Base-by-base conservation (phyloP, 106 monocot genomes). In the Dendrobium chrysotoxum region DNA sequence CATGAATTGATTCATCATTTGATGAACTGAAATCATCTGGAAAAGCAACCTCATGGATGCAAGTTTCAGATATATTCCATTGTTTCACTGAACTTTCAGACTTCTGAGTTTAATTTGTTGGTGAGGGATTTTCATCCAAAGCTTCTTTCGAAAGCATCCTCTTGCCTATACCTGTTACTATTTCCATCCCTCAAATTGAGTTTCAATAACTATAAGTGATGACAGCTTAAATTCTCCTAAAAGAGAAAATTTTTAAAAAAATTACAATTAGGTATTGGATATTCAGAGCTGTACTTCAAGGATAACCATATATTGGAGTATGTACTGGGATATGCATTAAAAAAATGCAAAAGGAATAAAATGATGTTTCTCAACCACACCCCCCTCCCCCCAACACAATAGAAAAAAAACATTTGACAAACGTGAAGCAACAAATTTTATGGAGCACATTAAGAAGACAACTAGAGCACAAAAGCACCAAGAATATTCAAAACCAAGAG, bases 21-120 rank as follows among this genome's bases (percentile, higher is more conserved):
- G 85, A 46, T 8, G 93, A 80, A 55, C 75, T 76, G 68, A 81
- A 99, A 13, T 65, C 86, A 55, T 87, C 87, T 66, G 95, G 95
- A 53, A 91, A 88, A 40, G 99, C 99, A 42, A 99, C 99, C 81
- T 99, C 99, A 75, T 99, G 99, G 55, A 99, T 85, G 79, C 99
- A 99, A 3, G 95, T 88, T 20, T 91, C 89, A 39, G 99, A 89
- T 21, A 86, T 41, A 75, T 26, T 87, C 67, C 82, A 75, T 6
- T 78, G 75, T 79, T 92, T 92, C 5, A 86, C 82, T 28, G 65
- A 44, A 26, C 75, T 73, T 31, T 80, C 82, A 47, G 73, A 12
- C 3, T 57, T 40, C 2, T 38, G 6, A 40, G 47, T 6, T 42
- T 64, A 39, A 30, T 17, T 25, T 46, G 30, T 0, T 11, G 3